Percentiles rank a stretch among this genome's conserved stretches.
Conservation (phyloP, 1,284 basidiomycete genomes). For the Rugosomyces carneus region DNA sequence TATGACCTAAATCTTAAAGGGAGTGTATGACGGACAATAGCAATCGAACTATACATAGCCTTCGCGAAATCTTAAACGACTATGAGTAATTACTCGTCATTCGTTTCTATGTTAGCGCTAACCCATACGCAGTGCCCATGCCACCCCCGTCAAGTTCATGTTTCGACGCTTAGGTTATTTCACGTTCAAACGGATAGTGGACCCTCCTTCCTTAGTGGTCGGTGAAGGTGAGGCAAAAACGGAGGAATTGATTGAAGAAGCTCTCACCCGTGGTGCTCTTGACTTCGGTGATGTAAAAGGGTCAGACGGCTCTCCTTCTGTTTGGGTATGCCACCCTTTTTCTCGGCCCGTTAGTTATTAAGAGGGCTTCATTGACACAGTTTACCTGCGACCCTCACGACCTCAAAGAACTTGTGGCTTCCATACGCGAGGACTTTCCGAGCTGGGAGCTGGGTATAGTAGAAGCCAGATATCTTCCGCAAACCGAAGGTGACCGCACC, state of each 20-base stretch:
- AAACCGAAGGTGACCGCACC: conserved; percentile 32
- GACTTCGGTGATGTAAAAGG: conserved; percentile 40
- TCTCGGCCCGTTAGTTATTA: background rate
- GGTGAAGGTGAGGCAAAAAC: conserved; percentile 26
- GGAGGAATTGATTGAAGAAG: conserved; percentile 43
- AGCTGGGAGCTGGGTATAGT: conserved; percentile 41
- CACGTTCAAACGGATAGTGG: conserved; percentile 39
- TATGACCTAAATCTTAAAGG: conserved; percentile 33
- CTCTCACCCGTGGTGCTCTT: conserved; percentile 44
- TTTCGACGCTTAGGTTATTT: conserved; percentile 69
- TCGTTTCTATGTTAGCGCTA: background rate
- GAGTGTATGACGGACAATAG: conserved; percentile 75
- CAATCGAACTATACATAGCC: conserved; percentile 60
- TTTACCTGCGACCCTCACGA: conserved; percentile 48
- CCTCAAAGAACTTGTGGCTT: conserved; percentile 39
- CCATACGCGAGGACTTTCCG: conserved; percentile 29
- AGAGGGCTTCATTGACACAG: conserved; percentile 30
- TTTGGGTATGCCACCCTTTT: conserved; percentile 6
- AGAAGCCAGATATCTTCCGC: conserved; percentile 53
- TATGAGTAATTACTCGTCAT: conserved; percentile 44
- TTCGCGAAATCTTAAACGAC: conserved; percentile 55
- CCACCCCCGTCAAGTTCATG: conserved; percentile 72
- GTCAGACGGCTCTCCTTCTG: conserved; percentile 1
- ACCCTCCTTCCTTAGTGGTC: conserved; percentile 15
- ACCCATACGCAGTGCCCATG: conserved; percentile 48